A percentile compares a stretch with the other conserved stretches of the same genome.
Conservation (phyloP, 2,329 filamentous ascomycete species). For the Dactylellina haptotyla region DNA sequence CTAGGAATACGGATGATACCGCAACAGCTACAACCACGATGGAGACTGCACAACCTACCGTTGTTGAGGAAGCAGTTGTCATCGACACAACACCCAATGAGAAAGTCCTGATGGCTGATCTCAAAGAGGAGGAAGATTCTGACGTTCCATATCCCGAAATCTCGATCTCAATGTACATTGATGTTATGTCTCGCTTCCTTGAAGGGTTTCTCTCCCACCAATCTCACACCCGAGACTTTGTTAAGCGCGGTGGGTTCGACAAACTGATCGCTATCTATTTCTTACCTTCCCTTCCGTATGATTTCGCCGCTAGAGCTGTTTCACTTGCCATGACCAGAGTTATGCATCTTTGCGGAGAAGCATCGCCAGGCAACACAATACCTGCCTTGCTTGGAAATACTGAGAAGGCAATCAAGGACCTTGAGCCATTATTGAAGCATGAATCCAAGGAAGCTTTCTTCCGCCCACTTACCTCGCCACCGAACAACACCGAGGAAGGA, state of each 20-base stretch:
- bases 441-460: constrained; percentile 73
- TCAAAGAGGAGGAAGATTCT: constrained; percentile 65
- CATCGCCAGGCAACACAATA: constrained; percentile 80
- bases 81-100: constrained; percentile 56
- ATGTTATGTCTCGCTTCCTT: constrained; percentile 80
- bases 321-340: constrained; percentile 78
- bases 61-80: constrained; percentile 40
- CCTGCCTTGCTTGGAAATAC: constrained; percentile 82
- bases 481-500: constrained; percentile 55
- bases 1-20: constrained; percentile 35
- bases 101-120: constrained; percentile 61
- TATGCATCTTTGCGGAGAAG: constrained; percentile 80
- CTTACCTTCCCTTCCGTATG: constrained; percentile 79
- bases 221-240: constrained; percentile 76
- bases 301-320: constrained; percentile 74
- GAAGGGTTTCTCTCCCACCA: constrained; percentile 79
- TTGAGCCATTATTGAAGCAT: constrained; percentile 73
- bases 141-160: constrained; percentile 63
- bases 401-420: constrained; percentile 73
- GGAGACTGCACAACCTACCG: constrained; percentile 51
- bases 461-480: constrained; percentile 68
- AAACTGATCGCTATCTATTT: constrained; percentile 84
- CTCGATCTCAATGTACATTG: constrained; percentile 75
- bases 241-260: constrained; percentile 82
- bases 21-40: constrained; percentile 53